Conservation (phyloP, 768 basidiomycete species). For the Tulasnella calospora region DNA sequence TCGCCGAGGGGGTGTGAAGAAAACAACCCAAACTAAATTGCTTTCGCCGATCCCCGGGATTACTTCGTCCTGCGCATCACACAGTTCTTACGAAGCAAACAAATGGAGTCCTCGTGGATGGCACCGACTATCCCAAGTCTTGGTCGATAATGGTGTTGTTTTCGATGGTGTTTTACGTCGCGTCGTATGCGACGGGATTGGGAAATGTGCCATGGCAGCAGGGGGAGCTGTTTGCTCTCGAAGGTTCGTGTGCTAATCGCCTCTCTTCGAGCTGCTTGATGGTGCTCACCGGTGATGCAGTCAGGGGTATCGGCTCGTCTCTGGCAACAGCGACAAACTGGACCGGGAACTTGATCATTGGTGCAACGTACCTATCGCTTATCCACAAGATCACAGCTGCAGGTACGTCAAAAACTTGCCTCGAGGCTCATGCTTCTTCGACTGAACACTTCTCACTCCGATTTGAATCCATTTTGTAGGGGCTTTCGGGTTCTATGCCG, state of each 20-base stretch:
- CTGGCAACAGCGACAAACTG: constrained; percentile 74
- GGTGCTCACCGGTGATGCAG: constrained; percentile 36
- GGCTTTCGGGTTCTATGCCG: too few relatives aligned
- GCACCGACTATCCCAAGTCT: constrained; percentile 51
- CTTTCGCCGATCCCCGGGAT: background rate
- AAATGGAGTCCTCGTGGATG: constrained; percentile 54
- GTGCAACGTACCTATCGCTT: too few relatives aligned
- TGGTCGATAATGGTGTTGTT: constrained; percentile 69
- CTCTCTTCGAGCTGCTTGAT: background rate
- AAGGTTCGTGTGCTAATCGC: constrained; percentile 44
- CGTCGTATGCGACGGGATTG: constrained; percentile 72
- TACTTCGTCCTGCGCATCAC: background rate
- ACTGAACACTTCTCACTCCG: too few relatives aligned
- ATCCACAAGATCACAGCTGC: too few relatives aligned
- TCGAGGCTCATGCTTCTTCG: too few relatives aligned
- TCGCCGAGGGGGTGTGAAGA: background rate
- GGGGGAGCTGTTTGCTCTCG: constrained; percentile 74
- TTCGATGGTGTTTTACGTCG: constrained; percentile 80
- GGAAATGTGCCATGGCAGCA: constrained; percentile 87
- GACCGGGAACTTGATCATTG: constrained; percentile 70
- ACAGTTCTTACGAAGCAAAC: constrained; percentile 61
- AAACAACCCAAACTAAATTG: background rate
- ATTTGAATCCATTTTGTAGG: too few relatives aligned
- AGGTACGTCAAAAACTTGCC: too few relatives aligned
- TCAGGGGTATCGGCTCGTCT: constrained; percentile 72